phyloP scores from a whole-genome alignment of 495 filamentous ascomycete species.

The Penicillium samsonianum region DNA sequence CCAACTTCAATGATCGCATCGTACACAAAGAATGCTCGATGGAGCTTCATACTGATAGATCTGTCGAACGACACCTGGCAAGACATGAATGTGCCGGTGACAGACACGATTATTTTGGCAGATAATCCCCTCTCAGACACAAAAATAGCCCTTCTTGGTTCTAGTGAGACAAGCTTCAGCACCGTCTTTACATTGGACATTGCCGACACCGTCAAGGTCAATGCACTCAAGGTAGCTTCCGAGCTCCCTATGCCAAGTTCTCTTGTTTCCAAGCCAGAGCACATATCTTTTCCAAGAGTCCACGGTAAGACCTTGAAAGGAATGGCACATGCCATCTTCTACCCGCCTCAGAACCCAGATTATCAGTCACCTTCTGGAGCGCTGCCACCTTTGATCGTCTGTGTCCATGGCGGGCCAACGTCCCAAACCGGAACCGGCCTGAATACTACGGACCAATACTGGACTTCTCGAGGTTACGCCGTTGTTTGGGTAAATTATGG shows the following conservation, averaged over 20 bases:
- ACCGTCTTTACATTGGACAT: slow-evolving; percentile 20
- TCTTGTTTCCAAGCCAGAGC: slow-evolving; percentile 33
- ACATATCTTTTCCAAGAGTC: slow-evolving; percentile 37
- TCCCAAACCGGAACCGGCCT: slow-evolving; percentile 35
- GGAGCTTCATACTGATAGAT: slow-evolving; percentile 33
- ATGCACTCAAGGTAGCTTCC: slow-evolving; percentile 12
- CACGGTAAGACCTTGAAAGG: slow-evolving; percentile 20
- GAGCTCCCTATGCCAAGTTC: slow-evolving; percentile 24
- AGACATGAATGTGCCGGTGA: slow-evolving; percentile 9
- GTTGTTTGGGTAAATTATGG: slow-evolving; percentile 44
- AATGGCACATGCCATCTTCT: slow-evolving; percentile 38
- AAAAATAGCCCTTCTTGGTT: slow-evolving; percentile 10
- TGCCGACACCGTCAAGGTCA: slow-evolving; percentile 8
- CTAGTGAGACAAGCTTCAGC: slow-evolving; percentile 9
- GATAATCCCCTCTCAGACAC: slow-evolving; percentile 21
- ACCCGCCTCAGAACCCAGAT: slow-evolving; percentile 39
- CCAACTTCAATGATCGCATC: slow-evolving; percentile 28
- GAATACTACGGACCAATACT: slow-evolving; percentile 41
- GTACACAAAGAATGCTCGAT: slow-evolving; percentile 23
- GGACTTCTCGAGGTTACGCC: slow-evolving; percentile 48
- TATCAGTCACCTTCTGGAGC: slow-evolving; percentile 29
- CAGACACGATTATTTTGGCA: slow-evolving; percentile 8
- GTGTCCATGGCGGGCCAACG: slow-evolving; percentile 48
- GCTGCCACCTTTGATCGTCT: slow-evolving; percentile 45
- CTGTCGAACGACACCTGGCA: slow-evolving; percentile 18